phyloP scores from a whole-genome alignment of 2,329 filamentous ascomycete species.

The Aspergillus latus region DNA sequence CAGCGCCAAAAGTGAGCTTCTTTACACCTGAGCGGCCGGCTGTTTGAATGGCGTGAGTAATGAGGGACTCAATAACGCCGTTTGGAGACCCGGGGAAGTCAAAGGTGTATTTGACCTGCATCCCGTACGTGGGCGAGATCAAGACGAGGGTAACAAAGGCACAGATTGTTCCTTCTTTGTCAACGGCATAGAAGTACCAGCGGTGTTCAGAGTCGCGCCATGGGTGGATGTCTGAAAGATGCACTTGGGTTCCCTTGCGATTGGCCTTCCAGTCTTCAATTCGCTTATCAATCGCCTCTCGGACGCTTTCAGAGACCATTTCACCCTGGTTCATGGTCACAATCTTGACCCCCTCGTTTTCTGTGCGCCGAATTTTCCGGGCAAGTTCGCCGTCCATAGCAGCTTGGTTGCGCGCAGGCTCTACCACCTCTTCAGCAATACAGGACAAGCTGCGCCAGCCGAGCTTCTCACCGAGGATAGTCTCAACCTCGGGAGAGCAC shows the following conservation, averaged over 20 bases:
- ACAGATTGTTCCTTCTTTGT: slow-evolving; percentile 68
- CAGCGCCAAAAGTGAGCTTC: slow-evolving; percentile 81
- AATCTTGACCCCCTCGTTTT: slow-evolving; percentile 81
- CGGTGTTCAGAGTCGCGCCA: slow-evolving; percentile 84
- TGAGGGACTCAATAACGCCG: slow-evolving; percentile 81
- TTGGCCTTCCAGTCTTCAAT: slow-evolving; percentile 76
- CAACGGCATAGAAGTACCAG: slow-evolving; percentile 79
- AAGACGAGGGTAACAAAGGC: slow-evolving; percentile 81
- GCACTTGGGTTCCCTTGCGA: slow-evolving; percentile 82
- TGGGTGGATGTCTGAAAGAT: slow-evolving; percentile 83
- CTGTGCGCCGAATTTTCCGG: slow-evolving; percentile 75
- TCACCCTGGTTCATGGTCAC: slow-evolving; percentile 68
- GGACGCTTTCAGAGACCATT: slow-evolving; percentile 64
- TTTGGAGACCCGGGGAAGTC: slow-evolving; percentile 87
- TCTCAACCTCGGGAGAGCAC: slow-evolving; percentile 74
- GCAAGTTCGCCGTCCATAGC: slow-evolving; percentile 65
- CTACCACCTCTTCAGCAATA: slow-evolving; percentile 83
- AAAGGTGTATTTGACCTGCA: slow-evolving; percentile 95
- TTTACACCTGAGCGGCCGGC: slow-evolving; percentile 60
- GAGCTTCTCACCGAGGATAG: slow-evolving; percentile 74
- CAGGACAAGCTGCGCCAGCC: slow-evolving; percentile 88
- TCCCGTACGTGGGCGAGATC: slow-evolving; percentile 76
- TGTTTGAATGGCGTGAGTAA: slow-evolving; percentile 68
- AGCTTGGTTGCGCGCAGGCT: slow-evolving; percentile 67
- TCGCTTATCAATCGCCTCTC: slow-evolving; percentile 66